phyloP scores from a whole-genome alignment of 2,329 filamentous ascomycete genomes.

The Calonectria pteridis region DNA sequence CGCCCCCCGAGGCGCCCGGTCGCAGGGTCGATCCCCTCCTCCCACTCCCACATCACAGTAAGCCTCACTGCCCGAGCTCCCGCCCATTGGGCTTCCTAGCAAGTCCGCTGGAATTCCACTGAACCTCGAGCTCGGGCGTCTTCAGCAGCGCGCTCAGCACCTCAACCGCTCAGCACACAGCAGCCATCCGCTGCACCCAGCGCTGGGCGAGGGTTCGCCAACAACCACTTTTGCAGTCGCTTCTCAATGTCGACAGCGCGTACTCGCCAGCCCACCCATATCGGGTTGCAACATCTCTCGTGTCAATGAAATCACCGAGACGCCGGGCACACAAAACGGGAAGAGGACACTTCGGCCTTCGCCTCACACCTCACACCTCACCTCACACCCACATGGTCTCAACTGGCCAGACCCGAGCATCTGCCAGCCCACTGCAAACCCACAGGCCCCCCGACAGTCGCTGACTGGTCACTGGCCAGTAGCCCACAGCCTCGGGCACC shows the following conservation, averaged over 20 bases:
- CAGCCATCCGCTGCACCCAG: neutral
- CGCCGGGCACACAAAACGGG: slow-evolving; percentile 17
- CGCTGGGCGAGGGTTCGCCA: neutral
- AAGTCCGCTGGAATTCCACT: slow-evolving; percentile 1
- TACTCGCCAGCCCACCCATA: slow-evolving; percentile 6
- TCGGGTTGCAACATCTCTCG: slow-evolving; percentile 18
- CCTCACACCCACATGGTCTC: slow-evolving; percentile 26
- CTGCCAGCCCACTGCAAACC: slow-evolving; percentile 24
- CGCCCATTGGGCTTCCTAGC: neutral
- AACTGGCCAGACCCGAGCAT: slow-evolving; percentile 25
- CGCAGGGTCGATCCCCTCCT: slow-evolving; percentile 13
- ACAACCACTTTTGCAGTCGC: neutral
- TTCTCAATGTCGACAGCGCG: neutral
- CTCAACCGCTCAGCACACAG: neutral
- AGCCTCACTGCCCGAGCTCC: slow-evolving; percentile 10
- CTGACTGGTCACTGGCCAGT: slow-evolving; percentile 23
- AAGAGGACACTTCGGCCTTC: slow-evolving; percentile 19
- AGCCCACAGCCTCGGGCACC: slow-evolving; percentile 18
- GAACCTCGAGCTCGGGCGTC: neutral
- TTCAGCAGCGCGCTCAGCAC: neutral
- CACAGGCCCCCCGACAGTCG: slow-evolving; percentile 18
- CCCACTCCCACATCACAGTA: slow-evolving; percentile 1
- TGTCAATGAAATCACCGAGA: slow-evolving; percentile 19
- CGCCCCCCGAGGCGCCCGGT: neutral
- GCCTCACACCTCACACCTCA: slow-evolving; percentile 22